Base-by-base conservation (phyloP, 164 flowering plant genomes). In the Cinnamomum micranthum region DNA sequence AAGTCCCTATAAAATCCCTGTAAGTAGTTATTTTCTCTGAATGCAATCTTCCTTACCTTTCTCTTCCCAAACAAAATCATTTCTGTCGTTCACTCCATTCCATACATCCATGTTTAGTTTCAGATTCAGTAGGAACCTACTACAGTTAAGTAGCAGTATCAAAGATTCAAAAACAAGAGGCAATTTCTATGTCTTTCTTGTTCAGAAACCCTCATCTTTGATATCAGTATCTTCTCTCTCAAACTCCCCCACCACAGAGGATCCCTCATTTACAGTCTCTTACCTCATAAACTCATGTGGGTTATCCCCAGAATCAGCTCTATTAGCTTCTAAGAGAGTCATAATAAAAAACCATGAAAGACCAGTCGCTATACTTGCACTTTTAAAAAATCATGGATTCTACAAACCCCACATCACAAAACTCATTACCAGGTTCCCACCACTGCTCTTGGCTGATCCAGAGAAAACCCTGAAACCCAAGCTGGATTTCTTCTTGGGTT, bases 241-340 rank as follows among this genome's bases (percentile, higher is more conserved):
- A 64, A 64, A 64, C 28, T 22, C 67, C 63, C 63, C 19, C 4
- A 19, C 28, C 67, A 41, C 47, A 41, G 11, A 41, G 47, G 47
- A 55, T 0, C 31, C 69, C 41, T 31, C 69, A 13, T 13, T 31
- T 19, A 31, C 69, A 31, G 35, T 66, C 47, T 23, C 63, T 55
- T 71, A 71, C 73, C 65, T 71, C 28, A 58, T 71, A 3, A 55
- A 71, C 73, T 71, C 73, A 9, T 71, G 73, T 27, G 73, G 73
- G 64, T 13, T 71, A 33, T 71, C 73, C 1, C 64, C 73, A 28
- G 50, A 71, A 25, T 15, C 64, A 58, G 64, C 73, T 20, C 20
- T 24, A 4, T 24, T 33, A 15, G 73, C 59, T 55, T 24, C 64
- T 41, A 52, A 28, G 23, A 52, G 19, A 17, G 4, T 15, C 47